These are phyloP conservation scores for Serpula lacrymans DNA, from an alignment of 768 basidiomycete genomes.

Conservation along the genomic window DNA sequence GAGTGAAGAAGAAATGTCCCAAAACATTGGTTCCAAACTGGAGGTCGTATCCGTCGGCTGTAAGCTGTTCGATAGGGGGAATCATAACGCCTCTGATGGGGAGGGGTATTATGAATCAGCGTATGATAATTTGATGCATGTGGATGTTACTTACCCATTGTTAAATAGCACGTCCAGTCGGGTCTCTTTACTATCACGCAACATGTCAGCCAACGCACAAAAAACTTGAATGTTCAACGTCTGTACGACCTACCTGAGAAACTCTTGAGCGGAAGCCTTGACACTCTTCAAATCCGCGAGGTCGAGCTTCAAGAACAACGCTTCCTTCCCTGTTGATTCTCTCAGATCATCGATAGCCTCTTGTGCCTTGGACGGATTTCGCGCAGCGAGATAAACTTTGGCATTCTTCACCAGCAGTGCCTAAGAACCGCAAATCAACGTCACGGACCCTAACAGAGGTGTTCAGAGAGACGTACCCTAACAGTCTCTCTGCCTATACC, in stretches of 20 bases:
- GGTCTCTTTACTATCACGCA: constrained; percentile 3
- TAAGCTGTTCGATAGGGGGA: constrained; percentile 38
- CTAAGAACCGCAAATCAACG: too few species aligned
- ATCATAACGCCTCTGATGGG: constrained; percentile 39
- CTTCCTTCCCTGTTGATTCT: constrained; percentile 28
- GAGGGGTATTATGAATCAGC: not conserved
- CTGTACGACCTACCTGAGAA: constrained; percentile 11
- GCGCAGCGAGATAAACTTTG: constrained; percentile 28
- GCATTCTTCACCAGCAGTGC: constrained; percentile 24
- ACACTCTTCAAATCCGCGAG: constrained; percentile 23
- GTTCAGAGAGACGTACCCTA: too few species aligned
- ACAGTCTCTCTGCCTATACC: constrained; percentile 46
- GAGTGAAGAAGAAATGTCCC: constrained; percentile 28
- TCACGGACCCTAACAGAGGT: too few species aligned
- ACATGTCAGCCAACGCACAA: not conserved
- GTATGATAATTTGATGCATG: too few species aligned
- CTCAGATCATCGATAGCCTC: constrained; percentile 50
- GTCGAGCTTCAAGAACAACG: constrained; percentile 24
- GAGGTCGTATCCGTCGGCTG: constrained; percentile 48
- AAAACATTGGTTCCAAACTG: constrained; percentile 50
- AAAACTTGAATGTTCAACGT: not conserved
- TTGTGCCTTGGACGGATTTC: constrained; percentile 32
- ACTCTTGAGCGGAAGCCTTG: constrained; percentile 23
- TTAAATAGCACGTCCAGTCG: constrained; percentile 9
- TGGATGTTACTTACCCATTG: constrained; percentile 14